Evolutionary conservation across 345 rosid species (phyloP).

Genomic region (Abelmoschus esculentus): DNA sequence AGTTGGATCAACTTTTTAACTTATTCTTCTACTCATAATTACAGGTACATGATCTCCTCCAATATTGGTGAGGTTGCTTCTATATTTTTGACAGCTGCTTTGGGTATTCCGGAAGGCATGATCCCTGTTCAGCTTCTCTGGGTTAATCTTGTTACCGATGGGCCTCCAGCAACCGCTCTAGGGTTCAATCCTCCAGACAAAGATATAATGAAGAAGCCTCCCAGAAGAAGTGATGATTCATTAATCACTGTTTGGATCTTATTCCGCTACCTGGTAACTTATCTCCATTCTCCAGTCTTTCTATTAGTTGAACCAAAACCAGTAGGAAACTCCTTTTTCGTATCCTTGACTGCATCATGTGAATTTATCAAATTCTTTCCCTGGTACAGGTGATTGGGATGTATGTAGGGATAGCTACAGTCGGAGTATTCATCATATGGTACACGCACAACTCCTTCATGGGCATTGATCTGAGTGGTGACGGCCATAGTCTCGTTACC

Average conservation of each 20-base stretch:
- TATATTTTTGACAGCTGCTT: constrained; percentile 87
- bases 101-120: constrained; percentile 99
- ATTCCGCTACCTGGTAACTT: constrained; percentile 80
- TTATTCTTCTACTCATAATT: neutral
- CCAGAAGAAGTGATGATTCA: constrained; percentile 85
- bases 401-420: constrained; percentile 91
- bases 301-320: too few relatives aligned
- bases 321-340: neutral
- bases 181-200: constrained; percentile 96
- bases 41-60: constrained; percentile 98
- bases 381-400: constrained; percentile 71
- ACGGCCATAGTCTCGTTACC: constrained; percentile 80
- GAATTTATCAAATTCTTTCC: neutral
- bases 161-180: constrained; percentile 98
- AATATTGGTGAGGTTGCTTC: constrained; percentile 98
- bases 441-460: constrained; percentile 66
- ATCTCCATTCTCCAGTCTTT: too few relatives aligned
- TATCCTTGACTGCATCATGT: too few relatives aligned
- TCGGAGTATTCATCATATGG: constrained; percentile 93
- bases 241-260: constrained; percentile 90
- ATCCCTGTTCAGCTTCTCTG: constrained; percentile 98
- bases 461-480: constrained; percentile 81
- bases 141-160: constrained; percentile 98
- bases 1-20: too few relatives aligned
- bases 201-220: constrained; percentile 91